Evolutionary conservation across 1,139 yeast species (phyloP).

Genomic region (Geotrichum candidum): DNA sequence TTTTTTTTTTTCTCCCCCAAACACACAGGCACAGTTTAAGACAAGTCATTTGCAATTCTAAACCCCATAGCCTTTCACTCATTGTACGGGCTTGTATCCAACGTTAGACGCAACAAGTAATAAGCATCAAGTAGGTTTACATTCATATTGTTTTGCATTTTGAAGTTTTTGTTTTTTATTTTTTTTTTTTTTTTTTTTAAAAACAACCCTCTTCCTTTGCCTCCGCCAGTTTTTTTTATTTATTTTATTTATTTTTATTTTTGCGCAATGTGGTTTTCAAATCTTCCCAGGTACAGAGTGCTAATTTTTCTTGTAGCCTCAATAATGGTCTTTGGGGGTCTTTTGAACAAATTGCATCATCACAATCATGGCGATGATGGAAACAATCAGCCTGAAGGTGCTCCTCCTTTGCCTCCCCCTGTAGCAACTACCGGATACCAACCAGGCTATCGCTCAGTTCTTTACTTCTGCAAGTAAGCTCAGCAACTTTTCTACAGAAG

Average conservation of each 20-base stretch:
- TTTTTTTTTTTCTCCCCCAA: neutral
- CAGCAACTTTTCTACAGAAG: neutral
- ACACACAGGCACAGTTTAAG: neutral
- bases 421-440: neutral
- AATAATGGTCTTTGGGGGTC: conserved; percentile 12
- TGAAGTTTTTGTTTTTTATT: neutral
- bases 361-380: conserved; percentile 7
- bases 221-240: no score
- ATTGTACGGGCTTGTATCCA: neutral
- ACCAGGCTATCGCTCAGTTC: conserved; percentile 23
- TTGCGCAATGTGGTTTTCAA: neutral
- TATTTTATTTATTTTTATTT: no score
- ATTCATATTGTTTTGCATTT: neutral
- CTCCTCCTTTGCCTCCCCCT: neutral
- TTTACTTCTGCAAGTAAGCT: conserved; percentile 27
- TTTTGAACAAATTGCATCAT: conserved; percentile 5
- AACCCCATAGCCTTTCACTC: no score
- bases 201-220: no score
- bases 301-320: conserved; percentile 1
- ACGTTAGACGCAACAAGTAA: neutral
- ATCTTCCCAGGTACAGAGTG: neutral
- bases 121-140: neutral
- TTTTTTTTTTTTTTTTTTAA: neutral
- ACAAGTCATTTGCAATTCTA: neutral
- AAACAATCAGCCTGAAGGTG: neutral